phyloP scores from a whole-genome alignment of 73 alveolate species.

The Paramecium sexaurelia region DNA sequence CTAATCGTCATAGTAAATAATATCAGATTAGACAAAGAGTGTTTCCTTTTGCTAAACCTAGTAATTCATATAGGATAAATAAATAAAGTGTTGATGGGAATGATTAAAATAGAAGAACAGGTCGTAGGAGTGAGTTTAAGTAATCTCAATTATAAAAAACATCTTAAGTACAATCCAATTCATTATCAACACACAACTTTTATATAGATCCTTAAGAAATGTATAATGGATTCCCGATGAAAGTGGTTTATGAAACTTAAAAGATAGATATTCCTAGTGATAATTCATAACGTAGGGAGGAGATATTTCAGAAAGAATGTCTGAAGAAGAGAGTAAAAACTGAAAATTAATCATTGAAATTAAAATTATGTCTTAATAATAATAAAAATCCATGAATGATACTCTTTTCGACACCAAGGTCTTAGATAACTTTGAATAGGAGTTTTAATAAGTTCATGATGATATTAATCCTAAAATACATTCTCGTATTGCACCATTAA shows the following conservation, averaged over 20 bases:
- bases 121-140: background rate
- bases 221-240: constrained; percentile 29
- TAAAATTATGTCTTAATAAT: background rate
- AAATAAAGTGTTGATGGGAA: background rate
- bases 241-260: background rate
- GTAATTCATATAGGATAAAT: background rate
- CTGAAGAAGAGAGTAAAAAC: background rate
- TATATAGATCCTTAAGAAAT: background rate
- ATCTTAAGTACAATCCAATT: background rate
- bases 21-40: background rate
- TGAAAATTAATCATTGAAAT: background rate
- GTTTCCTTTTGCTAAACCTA: background rate
- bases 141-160: background rate
- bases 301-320: background rate
- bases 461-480: constrained; percentile 43
- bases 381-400: constrained; percentile 34
- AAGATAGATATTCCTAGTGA: background rate
- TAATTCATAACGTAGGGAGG: background rate
- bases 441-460: constrained; percentile 4
- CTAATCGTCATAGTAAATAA: background rate
- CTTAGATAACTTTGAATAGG: constrained; percentile 42
- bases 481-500: constrained; percentile 25
- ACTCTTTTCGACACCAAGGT: constrained; percentile 33
- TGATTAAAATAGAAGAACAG: background rate
- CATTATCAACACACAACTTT: background rate